A percentile compares a stretch with the other conserved stretches of the same genome.
These are phyloP conservation scores for Oryza longistaminata DNA, from an alignment of 176 grass and related monocot species.

Conservation along the genomic window DNA sequence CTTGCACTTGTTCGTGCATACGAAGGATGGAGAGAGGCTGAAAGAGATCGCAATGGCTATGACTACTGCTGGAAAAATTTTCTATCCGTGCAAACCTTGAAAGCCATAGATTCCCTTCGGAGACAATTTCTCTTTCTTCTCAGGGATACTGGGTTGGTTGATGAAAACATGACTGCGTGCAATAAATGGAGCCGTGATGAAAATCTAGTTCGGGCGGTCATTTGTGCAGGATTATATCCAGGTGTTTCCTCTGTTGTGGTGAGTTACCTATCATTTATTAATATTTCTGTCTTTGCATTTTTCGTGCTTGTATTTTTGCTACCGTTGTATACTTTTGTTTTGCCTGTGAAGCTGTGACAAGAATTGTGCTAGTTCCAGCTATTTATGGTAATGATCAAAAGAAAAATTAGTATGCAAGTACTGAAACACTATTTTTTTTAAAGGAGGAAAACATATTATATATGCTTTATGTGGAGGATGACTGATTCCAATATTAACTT, in stretches of 20 bases:
- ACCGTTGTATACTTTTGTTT: neutral
- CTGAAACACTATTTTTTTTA: neutral
- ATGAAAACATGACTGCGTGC: constrained; percentile 67
- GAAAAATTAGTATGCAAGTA: neutral
- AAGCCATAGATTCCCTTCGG: constrained; percentile 86
- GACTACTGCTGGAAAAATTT: constrained; percentile 99
- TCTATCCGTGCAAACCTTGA: constrained; percentile 87
- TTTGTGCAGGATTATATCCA: constrained; percentile 96
- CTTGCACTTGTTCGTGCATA: constrained; percentile 86
- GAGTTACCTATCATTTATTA: constrained; percentile 30
- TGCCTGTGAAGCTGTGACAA: constrained; percentile 2
- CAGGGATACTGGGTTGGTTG: constrained; percentile 84
- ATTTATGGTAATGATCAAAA: neutral
- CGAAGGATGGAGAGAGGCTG: constrained; percentile 92
- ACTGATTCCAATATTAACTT: neutral
- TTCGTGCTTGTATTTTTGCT: neutral
- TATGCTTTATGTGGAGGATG: neutral
- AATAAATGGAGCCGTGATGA: constrained; percentile 94
- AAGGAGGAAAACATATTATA: neutral
- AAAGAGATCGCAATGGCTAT: constrained; percentile 91
- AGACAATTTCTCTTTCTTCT: constrained; percentile 89
- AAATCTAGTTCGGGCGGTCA: constrained; percentile 79
- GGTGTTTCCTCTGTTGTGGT: constrained; percentile 98
- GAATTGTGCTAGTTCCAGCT: neutral
- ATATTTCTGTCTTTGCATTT: neutral